Conservation (phyloP, 169 alveolate species). For the Plasmodium vivax region DNA sequence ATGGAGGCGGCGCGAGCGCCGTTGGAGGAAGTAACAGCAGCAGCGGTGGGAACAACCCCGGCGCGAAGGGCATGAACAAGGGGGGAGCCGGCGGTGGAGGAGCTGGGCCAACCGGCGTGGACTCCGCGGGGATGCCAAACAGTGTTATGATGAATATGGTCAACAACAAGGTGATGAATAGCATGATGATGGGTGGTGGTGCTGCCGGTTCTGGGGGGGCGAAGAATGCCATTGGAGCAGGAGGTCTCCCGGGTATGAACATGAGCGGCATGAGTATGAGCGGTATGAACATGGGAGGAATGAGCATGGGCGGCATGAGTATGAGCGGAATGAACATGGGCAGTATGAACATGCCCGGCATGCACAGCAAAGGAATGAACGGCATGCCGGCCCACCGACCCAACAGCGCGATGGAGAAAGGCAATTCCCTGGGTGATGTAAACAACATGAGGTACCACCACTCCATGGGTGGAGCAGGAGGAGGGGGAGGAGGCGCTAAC, state of each 20-base stretch:
- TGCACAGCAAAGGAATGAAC: not conserved
- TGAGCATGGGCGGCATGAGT: not conserved
- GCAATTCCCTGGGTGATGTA: not conserved
- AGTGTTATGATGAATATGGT: constrained; percentile 24
- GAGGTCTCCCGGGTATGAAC: not conserved
- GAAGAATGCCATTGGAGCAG: not conserved
- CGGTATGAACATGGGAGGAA: not conserved
- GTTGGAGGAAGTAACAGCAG: not conserved
- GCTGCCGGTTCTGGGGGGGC: not conserved
- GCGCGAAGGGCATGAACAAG: not conserved
- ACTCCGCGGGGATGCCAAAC: constrained; percentile 3
- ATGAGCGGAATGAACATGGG: no score
- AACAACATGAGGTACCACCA: constrained; percentile 40
- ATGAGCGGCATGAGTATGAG: not conserved
- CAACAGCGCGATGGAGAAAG: constrained; percentile 12
- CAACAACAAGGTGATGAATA: not conserved
- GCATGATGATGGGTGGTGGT: constrained; percentile 9
- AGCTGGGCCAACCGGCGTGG: not conserved
- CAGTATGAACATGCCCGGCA: no score
- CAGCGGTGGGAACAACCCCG: not conserved
- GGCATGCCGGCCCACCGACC: constrained; percentile 3
- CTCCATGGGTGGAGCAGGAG: no score
- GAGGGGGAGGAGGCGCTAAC: not conserved
- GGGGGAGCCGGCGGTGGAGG: not conserved
- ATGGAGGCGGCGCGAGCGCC: not conserved